Evolutionary conservation across 2,329 filamentous ascomycete species (phyloP), one percentile per base, ranked within the genome.

Genomic region (Ceratocystis alfenasii): DNA sequence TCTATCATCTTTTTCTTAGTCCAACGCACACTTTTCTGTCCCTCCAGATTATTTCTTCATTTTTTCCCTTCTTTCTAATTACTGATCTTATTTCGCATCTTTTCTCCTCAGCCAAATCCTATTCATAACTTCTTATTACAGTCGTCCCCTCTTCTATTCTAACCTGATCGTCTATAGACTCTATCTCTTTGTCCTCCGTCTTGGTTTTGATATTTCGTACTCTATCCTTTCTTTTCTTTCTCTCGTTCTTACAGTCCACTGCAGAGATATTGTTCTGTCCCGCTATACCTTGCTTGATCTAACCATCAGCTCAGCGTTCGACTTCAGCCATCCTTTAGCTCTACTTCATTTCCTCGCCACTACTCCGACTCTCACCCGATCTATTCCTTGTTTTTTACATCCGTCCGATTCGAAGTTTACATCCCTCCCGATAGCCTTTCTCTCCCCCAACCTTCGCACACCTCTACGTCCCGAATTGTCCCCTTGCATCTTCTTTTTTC

Each of bases 51-150:
- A 17, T 44, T 62, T 33, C 20, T 44, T 25, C 15, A 10, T n/a
- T 28, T 45, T 62, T 25, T 46, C 20, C 57, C 55, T 28, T 57
- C 25, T 28, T 59, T n/a, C 55, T 59, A 59, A 36, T 59, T 59
- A 59, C 53, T 59, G 53, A 59, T 17, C 53, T 59, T 7, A 30
- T n/a, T 30, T n/a, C 15, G 17, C 20, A n/a, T 59, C 30, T 33
- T 59, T 59, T 36, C 20, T 30, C 50, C 25, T 25, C 12, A 20
- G 12, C 22, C 50, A 20, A 55, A 25, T 15, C 20, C 15, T 15
- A 12, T 55, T 30, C 50, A 10, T 30, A 22, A 12, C 50, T 20
- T 22, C 17, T 12, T 57, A 30, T 57, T 17, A 33, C 25, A 2
- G 17, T 20, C 17, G 5, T 8, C 4, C 7, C 7, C 15, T 59